A percentile compares a stretch with the other conserved stretches of the same genome.
These are phyloP conservation scores for Silene latifolia DNA, from an alignment of 148 eudicot species.

Conservation along the genomic window DNA sequence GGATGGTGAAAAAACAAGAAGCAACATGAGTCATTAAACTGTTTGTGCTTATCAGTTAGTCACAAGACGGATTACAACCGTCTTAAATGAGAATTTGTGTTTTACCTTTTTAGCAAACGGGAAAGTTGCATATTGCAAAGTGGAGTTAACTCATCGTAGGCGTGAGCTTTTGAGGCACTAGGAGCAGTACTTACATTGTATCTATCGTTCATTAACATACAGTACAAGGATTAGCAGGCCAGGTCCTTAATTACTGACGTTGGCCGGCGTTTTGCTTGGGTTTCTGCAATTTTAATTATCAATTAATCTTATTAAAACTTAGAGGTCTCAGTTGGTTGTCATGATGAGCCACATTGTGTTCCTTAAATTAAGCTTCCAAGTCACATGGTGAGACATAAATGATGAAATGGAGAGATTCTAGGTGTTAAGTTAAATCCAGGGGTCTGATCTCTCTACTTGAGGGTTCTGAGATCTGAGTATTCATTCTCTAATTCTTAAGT, in stretches of 20 bases:
- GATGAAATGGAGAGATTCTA: constrained; percentile 23
- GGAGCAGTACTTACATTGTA: no score
- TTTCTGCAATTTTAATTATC: constrained; percentile 8
- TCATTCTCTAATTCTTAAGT: neutral
- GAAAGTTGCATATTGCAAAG: no score
- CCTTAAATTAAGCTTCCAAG: constrained; percentile 26
- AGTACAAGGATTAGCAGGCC: no score
- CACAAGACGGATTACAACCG: no score
- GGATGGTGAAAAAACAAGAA: no score
- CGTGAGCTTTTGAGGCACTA: no score
- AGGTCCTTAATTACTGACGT: constrained; percentile 20
- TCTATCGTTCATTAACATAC: neutral
- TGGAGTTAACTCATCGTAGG: no score
- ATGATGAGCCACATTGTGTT: constrained; percentile 22
- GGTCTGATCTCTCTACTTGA: neutral
- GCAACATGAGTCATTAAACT: no score
- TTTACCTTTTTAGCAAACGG: no score
- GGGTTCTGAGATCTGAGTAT: neutral
- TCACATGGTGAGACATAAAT: constrained; percentile 28
- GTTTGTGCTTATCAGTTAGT: no score
- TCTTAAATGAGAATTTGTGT: no score
- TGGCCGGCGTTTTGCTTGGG: constrained; percentile 9
- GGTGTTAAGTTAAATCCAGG: constrained; percentile 18
- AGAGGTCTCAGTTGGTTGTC: neutral
- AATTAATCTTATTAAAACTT: constrained; percentile 12